phyloP scores from a whole-genome alignment of 306 rosid genomes.

The Parietaria judaica region DNA sequence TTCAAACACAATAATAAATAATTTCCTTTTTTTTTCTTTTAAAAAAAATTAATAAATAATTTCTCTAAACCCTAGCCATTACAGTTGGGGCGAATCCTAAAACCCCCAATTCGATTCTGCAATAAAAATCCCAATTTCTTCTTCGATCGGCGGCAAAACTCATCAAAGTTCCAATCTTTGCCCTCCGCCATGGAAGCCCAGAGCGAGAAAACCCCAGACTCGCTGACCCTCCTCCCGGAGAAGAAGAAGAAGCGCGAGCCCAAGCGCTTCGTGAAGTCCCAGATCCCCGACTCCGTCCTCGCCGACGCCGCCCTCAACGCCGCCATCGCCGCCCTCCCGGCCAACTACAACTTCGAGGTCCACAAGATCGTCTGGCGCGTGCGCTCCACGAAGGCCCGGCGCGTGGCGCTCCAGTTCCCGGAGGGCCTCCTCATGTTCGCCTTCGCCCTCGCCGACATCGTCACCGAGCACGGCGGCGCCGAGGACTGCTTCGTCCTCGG shows the following conservation, averaged over 20 bases:
- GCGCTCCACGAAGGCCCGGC: constrained; percentile 48
- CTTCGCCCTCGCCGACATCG: constrained; percentile 65
- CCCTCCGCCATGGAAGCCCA: constrained; percentile 8
- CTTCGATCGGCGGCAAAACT: no score
- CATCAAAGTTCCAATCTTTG: no score
- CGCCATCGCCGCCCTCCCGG: constrained; percentile 38
- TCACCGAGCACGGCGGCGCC: constrained; percentile 62
- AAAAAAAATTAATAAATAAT: no score
- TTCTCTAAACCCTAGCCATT: no score
- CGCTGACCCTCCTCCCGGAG: constrained; percentile 1
- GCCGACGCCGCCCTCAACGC: constrained; percentile 35
- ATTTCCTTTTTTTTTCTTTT: no score
- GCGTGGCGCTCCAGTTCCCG: constrained; percentile 75
- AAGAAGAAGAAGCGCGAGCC: constrained; percentile 16
- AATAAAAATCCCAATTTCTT: no score
- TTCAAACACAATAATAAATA: no score
- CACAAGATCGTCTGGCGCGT: constrained; percentile 86
- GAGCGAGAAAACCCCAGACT: neutral
- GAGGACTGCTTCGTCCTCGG: constrained; percentile 58
- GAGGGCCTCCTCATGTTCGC: constrained; percentile 96
- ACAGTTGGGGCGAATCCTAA: no score
- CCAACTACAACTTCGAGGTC: constrained; percentile 78
- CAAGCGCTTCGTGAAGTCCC: constrained; percentile 45
- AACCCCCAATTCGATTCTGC: no score
- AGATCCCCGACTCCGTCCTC: constrained; percentile 41